phyloP scores from a whole-genome alignment of 208 protist species.

The Trypanosoma vivax region DNA sequence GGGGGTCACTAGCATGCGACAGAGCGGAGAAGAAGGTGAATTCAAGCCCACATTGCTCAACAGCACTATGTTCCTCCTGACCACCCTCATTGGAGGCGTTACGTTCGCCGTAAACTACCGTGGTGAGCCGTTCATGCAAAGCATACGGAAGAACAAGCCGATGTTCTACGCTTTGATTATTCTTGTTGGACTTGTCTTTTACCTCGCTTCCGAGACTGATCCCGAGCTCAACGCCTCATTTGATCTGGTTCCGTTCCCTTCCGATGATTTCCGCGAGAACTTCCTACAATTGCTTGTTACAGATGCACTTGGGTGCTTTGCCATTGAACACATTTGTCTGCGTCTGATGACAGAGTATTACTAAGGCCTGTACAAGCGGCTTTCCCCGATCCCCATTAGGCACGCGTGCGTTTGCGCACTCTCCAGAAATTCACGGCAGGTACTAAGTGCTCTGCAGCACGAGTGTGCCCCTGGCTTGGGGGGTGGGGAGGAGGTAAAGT shows the following conservation, averaged over 20 bases:
- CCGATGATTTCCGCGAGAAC: conserved; percentile 56
- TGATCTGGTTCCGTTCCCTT: conserved; percentile 86
- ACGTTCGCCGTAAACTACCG: conserved; percentile 98
- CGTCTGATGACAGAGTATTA: conserved; percentile 62
- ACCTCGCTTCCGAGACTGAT: conserved; percentile 70
- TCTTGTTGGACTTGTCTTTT: conserved; percentile 63
- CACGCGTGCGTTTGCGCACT: no score
- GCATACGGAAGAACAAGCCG: conserved; percentile 87
- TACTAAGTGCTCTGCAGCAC: no score
- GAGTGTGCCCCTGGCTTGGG: no score
- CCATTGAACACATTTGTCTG: conserved; percentile 66
- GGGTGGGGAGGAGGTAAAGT: no score
- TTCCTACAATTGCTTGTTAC: conserved; percentile 70
- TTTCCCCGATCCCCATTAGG: no score
- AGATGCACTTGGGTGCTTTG: conserved; percentile 69
- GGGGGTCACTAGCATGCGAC: conserved; percentile 48
- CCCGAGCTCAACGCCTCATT: conserved; percentile 78
- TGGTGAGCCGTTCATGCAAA: conserved; percentile 93
- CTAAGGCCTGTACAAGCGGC: not conserved
- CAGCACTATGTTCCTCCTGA: conserved; percentile 95
- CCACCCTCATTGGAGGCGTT: conserved; percentile 88
- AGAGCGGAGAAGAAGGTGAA: conserved; percentile 63
- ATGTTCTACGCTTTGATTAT: conserved; percentile 84
- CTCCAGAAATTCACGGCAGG: no score
- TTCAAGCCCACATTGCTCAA: conserved; percentile 97